phyloP scores from a whole-genome alignment of 768 basidiomycete genomes.

The Leccinellum luteum region DNA sequence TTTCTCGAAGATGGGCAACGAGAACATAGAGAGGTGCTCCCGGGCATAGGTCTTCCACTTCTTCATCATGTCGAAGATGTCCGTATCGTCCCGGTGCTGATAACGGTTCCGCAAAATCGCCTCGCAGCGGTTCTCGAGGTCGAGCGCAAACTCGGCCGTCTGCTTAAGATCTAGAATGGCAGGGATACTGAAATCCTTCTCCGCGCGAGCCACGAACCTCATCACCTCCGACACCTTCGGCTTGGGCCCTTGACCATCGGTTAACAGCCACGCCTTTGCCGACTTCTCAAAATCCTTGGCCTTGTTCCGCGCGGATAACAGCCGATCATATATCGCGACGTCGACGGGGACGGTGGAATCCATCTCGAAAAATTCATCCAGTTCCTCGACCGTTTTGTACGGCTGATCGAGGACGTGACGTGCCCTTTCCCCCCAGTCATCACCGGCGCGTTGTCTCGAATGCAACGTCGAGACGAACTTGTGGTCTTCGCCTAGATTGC shows the following conservation, averaged over 20 bases:
- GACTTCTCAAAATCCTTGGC: conserved; percentile 81
- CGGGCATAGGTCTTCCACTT: conserved; percentile 74
- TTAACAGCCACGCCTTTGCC: conserved; percentile 65
- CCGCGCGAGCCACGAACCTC: conserved; percentile 64
- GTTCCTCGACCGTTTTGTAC: conserved; percentile 70
- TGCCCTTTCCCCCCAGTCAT: conserved; percentile 75
- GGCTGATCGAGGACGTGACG: conserved; percentile 63
- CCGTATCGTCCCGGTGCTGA: conserved; percentile 50
- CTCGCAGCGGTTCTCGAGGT: conserved; percentile 75
- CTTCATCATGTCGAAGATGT: conserved; percentile 69
- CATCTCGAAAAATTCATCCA: conserved; percentile 68
- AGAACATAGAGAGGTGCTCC: conserved; percentile 70
- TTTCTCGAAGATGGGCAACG: conserved; percentile 68
- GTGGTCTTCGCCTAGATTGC: conserved; percentile 64
- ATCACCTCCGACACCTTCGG: conserved; percentile 70
- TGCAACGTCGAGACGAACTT: conserved; percentile 62
- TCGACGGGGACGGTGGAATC: conserved; percentile 71
- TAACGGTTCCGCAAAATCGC: conserved; percentile 66
- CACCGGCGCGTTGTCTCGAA: conserved; percentile 62
- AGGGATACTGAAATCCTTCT: conserved; percentile 74
- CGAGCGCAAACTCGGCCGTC: conserved; percentile 72
- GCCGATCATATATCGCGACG: conserved; percentile 57
- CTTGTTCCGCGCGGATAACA: conserved; percentile 62
- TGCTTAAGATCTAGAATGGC: conserved; percentile 64
- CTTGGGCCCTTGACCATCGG: conserved; percentile 51